Percentiles rank a stretch among this genome's conserved stretches.
phyloP scores from a whole-genome alignment of 139 green algal genomes.

The Micractinium conductrix region DNA sequence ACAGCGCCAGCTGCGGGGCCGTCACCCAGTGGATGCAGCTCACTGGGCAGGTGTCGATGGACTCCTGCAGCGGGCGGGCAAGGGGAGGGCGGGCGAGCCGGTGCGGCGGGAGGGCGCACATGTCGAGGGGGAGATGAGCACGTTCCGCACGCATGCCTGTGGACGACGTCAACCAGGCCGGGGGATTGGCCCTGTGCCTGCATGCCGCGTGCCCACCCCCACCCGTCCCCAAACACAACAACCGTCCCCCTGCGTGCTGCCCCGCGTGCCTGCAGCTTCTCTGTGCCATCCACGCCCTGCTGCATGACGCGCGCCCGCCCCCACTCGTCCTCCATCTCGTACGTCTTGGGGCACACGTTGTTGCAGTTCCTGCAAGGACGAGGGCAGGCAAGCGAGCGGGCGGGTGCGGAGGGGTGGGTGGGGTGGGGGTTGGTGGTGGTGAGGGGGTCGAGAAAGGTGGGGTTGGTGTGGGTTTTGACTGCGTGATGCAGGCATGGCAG shows the following conservation, averaged over 20 bases:
- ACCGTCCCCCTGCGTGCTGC: too few species aligned
- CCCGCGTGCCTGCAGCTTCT: constrained; percentile 26
- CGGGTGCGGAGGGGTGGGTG: too few species aligned
- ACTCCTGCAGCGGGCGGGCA: constrained; percentile 38
- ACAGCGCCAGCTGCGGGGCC: constrained; percentile 56
- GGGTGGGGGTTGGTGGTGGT: too few species aligned
- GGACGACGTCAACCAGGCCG: too few species aligned
- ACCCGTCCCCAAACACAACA: background rate
- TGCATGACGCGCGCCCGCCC: constrained; percentile 49
- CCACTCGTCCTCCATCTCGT: constrained; percentile 78
- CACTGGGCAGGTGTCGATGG: constrained; percentile 84
- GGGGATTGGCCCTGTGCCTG: too few species aligned
- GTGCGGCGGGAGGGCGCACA: background rate
- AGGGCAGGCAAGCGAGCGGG: too few species aligned
- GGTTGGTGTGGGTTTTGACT: too few species aligned
- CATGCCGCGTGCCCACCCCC: too few species aligned
- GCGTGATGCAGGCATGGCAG: too few species aligned
- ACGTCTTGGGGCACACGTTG: constrained; percentile 70
- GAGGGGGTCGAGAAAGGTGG: too few species aligned
- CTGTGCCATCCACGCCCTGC: constrained; percentile 19
- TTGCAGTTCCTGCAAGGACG: constrained; percentile 86
- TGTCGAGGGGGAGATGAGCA: background rate
- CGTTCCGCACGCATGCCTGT: background rate
- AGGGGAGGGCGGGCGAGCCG: background rate
- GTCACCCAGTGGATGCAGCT: constrained; percentile 90